A percentile compares a stretch with the other conserved stretches of the same genome.
phyloP scores from a whole-genome alignment of 306 rosid genomes.

The Quercus robur region DNA sequence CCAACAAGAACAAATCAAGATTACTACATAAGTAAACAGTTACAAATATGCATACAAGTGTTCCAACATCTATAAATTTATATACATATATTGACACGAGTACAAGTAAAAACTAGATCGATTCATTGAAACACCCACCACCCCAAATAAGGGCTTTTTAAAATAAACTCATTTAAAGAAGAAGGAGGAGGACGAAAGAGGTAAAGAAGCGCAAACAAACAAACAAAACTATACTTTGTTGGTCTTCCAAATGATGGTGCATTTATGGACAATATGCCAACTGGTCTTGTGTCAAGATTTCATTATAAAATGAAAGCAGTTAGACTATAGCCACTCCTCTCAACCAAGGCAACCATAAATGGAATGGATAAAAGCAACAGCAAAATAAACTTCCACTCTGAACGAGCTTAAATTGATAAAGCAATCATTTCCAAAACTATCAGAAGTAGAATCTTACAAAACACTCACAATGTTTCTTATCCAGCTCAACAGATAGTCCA shows the following conservation, averaged over 20 bases:
- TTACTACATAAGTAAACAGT: background rate
- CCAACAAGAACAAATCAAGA: slow-evolving; percentile 15
- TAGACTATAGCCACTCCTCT: background rate
- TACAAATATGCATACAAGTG: background rate
- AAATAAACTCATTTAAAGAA: background rate
- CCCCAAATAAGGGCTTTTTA: background rate
- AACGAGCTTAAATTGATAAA: background rate
- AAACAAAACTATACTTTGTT: background rate
- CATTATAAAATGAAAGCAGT: background rate
- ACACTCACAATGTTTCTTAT: background rate
- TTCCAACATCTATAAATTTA: background rate
- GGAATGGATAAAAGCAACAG: background rate
- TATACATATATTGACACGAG: background rate
- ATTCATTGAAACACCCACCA: background rate
- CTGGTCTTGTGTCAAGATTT: background rate
- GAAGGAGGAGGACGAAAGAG: background rate
- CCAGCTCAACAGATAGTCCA: background rate
- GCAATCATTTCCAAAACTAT: background rate
- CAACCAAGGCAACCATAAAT: background rate
- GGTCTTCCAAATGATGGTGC: no score
- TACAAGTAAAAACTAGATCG: background rate
- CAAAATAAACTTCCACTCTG: background rate
- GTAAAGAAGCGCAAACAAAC: background rate
- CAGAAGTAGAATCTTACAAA: background rate
- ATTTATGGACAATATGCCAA: background rate